phyloP scores from a whole-genome alignment of 805 yeast genomes.

The Kazachstania africana region DNA sequence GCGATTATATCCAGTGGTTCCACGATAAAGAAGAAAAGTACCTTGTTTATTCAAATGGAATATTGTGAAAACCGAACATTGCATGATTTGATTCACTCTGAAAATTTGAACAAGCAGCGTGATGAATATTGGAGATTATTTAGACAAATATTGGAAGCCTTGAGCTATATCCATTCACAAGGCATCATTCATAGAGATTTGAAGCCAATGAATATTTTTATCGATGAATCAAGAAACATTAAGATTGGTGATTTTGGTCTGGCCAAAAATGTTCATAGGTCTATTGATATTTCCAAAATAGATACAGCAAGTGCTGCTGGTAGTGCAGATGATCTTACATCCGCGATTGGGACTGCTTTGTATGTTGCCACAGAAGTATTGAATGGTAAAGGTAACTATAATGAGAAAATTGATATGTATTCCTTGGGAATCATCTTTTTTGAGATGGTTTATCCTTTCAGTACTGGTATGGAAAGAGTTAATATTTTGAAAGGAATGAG shows the following conservation, averaged over 20 bases:
- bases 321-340: conserved; percentile 62
- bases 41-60: conserved; percentile 94
- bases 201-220: conserved; percentile 91
- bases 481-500: conserved; percentile 58
- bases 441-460: conserved; percentile 79
- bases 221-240: conserved; percentile 77
- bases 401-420: conserved; percentile 92
- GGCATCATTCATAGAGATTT: conserved; percentile 93
- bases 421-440: conserved; percentile 90
- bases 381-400: conserved; percentile 60
- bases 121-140: conserved; percentile 85
- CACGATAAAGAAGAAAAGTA: conserved; percentile 41
- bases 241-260: conserved; percentile 96
- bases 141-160: conserved; percentile 79
- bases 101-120: conserved; percentile 56
- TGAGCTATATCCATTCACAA: conserved; percentile 81
- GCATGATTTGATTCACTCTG: conserved; percentile 64
- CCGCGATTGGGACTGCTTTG: conserved; percentile 87
- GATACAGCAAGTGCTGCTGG: conserved; percentile 21
- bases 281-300: conserved; percentile 25
- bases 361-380: conserved; percentile 88
- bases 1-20: no score
- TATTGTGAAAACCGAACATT: conserved; percentile 93
- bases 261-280: conserved; percentile 73
- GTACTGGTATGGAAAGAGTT: conserved; percentile 92